These are phyloP conservation scores for Chrysoporthe austroafricana DNA, from an alignment of 2,329 filamentous ascomycete genomes.

Conservation along the genomic window DNA sequence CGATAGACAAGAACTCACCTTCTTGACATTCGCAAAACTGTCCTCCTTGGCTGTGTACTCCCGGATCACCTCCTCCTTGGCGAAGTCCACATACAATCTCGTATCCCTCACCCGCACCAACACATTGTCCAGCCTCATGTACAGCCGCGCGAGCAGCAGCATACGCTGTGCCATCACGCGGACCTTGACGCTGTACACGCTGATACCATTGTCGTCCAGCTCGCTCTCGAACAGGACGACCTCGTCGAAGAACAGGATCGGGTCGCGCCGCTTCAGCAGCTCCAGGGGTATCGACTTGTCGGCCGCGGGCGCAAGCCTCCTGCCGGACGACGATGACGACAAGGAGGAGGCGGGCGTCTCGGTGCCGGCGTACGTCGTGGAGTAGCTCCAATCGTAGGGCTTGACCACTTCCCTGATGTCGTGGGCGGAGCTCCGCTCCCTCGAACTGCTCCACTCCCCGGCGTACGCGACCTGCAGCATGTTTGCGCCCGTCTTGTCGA, in stretches of 20 bases:
- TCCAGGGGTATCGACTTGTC: slow-evolving; percentile 73
- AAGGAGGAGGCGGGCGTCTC: slow-evolving; percentile 34
- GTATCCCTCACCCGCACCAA: slow-evolving; percentile 87
- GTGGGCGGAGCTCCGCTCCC: slow-evolving; percentile 77
- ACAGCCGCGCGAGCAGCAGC: slow-evolving; percentile 82
- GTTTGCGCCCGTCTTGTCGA: slow-evolving; percentile 89
- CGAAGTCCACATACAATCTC: slow-evolving; percentile 89
- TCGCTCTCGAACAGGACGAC: slow-evolving; percentile 97
- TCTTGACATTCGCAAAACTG: slow-evolving; percentile 74
- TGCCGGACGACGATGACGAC: slow-evolving; percentile 9
- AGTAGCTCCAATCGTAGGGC: slow-evolving; percentile 98
- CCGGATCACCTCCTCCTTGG: slow-evolving; percentile 74
- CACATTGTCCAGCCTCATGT: slow-evolving; percentile 92
- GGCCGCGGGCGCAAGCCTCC: background rate
- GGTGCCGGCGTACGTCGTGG: slow-evolving; percentile 82
- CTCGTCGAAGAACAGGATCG: slow-evolving; percentile 95
- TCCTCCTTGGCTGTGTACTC: slow-evolving; percentile 92
- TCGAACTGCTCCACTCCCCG: slow-evolving; percentile 72
- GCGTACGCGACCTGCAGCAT: slow-evolving; percentile 97
- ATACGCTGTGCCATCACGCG: slow-evolving; percentile 90
- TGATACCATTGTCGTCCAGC: slow-evolving; percentile 95
- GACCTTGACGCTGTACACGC: slow-evolving; percentile 86
- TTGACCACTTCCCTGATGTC: slow-evolving; percentile 93
- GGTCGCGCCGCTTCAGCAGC: slow-evolving; percentile 84
- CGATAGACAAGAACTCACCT: slow-evolving; percentile 51